Conservation (phyloP, 2,329 filamentous ascomycete species). For the Chrysosporium queenslandicum region DNA sequence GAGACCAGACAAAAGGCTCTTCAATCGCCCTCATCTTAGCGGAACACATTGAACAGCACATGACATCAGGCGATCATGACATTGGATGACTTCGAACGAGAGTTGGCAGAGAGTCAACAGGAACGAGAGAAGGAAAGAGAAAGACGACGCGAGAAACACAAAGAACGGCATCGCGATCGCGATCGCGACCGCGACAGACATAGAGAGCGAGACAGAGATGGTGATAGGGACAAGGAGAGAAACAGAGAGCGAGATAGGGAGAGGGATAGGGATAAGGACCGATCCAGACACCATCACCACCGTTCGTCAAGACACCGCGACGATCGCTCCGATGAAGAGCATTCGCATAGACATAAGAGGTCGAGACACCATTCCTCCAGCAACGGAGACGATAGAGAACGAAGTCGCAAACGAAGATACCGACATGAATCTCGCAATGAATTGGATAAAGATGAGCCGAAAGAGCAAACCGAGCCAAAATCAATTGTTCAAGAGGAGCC, state of each 20-base stretch:
- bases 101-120: conserved; percentile 49
- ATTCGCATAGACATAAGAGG: conserved; percentile 53
- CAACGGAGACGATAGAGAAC: conserved; percentile 41
- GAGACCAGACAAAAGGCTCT: background rate
- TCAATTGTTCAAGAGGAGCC: conserved; percentile 37
- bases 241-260: conserved; percentile 31
- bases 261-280: conserved; percentile 33
- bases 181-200: conserved; percentile 27
- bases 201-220: conserved; percentile 26
- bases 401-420: conserved; percentile 40
- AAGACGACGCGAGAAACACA: conserved; percentile 28
- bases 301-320: conserved; percentile 30
- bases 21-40: background rate
- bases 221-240: conserved; percentile 27
- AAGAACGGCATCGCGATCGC: conserved; percentile 27
- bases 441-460: conserved; percentile 27
- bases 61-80: conserved; percentile 39
- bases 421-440: conserved; percentile 33
- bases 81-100: conserved; percentile 66
- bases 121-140: conserved; percentile 27
- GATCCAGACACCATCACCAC: conserved; percentile 22
- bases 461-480: background rate
- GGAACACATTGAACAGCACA: background rate
- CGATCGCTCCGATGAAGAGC: conserved; percentile 41
- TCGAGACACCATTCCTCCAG: conserved; percentile 46